phyloP scores from a whole-genome alignment of 2,329 filamentous ascomycete genomes.

The Colletotrichum destructivum region DNA sequence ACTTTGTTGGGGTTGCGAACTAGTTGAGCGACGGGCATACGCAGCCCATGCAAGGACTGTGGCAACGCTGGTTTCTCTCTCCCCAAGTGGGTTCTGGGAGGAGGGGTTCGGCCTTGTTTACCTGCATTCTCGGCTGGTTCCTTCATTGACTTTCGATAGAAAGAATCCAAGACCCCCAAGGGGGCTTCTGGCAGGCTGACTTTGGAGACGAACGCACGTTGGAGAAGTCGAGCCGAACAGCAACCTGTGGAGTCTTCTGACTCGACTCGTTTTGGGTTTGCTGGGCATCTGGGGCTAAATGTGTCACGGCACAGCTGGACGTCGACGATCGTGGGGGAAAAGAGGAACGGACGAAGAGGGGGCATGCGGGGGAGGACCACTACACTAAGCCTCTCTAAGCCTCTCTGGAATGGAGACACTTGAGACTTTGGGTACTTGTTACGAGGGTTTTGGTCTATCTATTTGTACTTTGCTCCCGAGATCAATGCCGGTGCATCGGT shows the following conservation, averaged over 20 bases:
- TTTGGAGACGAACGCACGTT: neutral
- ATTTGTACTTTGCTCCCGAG: neutral
- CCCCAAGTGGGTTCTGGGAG: neutral
- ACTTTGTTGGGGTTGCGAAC: neutral
- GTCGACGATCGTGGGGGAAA: constrained; percentile 17
- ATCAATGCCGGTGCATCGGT: neutral
- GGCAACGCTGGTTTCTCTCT: too few species aligned
- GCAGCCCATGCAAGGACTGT: neutral
- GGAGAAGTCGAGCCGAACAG: neutral
- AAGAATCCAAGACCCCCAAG: too few species aligned
- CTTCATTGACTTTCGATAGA: too few species aligned
- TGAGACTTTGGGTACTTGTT: neutral
- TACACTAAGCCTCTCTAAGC: neutral
- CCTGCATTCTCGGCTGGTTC: neutral
- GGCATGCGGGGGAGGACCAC: constrained; percentile 8
- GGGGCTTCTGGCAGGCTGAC: neutral
- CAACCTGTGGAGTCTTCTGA: neutral
- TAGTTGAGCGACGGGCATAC: neutral
- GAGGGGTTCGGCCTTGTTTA: neutral
- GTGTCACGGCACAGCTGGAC: neutral
- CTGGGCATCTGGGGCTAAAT: neutral
- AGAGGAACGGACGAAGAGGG: neutral
- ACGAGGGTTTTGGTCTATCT: too few species aligned
- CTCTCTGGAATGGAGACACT: neutral
- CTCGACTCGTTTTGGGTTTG: constrained; percentile 1